Base-by-base conservation (phyloP, 441 rosid genomes). In the Jatropha podagrica region DNA sequence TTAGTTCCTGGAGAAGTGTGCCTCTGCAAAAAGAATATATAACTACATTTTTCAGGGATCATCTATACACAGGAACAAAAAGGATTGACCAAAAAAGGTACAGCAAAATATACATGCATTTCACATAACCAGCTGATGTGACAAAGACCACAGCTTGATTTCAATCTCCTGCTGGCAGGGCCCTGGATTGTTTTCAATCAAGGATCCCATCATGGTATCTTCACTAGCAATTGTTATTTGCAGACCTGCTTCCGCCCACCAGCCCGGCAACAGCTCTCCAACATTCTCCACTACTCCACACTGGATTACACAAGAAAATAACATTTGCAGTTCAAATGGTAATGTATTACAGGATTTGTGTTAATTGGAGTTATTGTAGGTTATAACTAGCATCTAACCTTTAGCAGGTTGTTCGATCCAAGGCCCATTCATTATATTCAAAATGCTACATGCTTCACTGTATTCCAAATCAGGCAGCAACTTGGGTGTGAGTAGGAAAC, bases 361-460 rank as follows among this genome's bases (percentile, higher is more conserved):
- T 63, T 6, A 44, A 14, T 44, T 49, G n/a, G 18, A 18, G 27
- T 15, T 23, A 54, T 49, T 44, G 55, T 62, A 46, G 44, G 38
- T 26, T 20, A 38, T 7, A 12, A 38, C 26, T 3, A 12, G 68
- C 65, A 72, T n/a, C 60, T 40, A 65, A 92, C 97, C 95, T 92
- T 96, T 79, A 2, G 97, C 87, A 51, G 99, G 91, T 83, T 88
- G 88, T 70, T 86, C 88, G 27, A 94, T 94, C 97, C 97, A 96
- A 44, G 99, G 99, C 17, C 99, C 99, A 26, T 91, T 96, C 98
- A 96, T 92, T 83, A 96, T 91, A 76, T 92, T 94, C 77, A 96
- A 77, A 78, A 94, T 89, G 90, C 97, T 94, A 70, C 98, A 92
- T 1, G 96, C 98, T 79, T 94, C 95, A 27, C 94, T 90, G 82